Percentiles rank a stretch among this genome's conserved stretches.
These are phyloP conservation scores for Zarea fungicola DNA, from an alignment of 2,329 filamentous ascomycete genomes.

Conservation along the genomic window DNA sequence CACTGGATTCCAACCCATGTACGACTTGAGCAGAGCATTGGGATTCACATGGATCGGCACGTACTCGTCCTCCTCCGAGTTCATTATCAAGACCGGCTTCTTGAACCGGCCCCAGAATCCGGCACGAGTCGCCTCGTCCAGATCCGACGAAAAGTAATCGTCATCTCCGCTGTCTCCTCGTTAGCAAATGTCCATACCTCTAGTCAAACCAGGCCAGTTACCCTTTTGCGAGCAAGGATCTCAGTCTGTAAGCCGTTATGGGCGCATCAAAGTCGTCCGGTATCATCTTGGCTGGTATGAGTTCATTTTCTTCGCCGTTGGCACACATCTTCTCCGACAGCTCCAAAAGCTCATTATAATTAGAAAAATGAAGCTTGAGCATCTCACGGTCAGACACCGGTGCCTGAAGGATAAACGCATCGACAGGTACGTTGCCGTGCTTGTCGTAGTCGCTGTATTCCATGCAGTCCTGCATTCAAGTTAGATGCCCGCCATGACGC, in stretches of 20 bases:
- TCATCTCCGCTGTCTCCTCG: constrained; percentile 57
- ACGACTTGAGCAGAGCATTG: constrained; percentile 50
- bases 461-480: constrained; percentile 44
- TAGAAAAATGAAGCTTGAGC: constrained; percentile 40
- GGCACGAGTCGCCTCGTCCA: constrained; percentile 51
- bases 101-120: constrained; percentile 61
- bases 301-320: constrained; percentile 47
- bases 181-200: background rate
- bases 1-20: constrained; percentile 41
- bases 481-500: background rate
- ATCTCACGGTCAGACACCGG: constrained; percentile 73
- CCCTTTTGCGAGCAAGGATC: constrained; percentile 46
- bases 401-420: constrained; percentile 76
- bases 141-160: constrained; percentile 81
- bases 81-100: constrained; percentile 58
- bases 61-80: constrained; percentile 61
- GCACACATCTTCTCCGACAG: constrained; percentile 51
- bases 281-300: constrained; percentile 45
- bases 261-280: constrained; percentile 37
- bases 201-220: constrained; percentile 27
- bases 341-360: constrained; percentile 41
- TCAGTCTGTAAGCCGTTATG: constrained; percentile 48
- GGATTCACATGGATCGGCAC: constrained; percentile 56
- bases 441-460: constrained; percentile 44
- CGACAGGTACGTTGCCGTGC: constrained; percentile 47